Base-by-base conservation (phyloP, 2,329 filamentous ascomycete species). In the Colletotrichum abscissum region DNA sequence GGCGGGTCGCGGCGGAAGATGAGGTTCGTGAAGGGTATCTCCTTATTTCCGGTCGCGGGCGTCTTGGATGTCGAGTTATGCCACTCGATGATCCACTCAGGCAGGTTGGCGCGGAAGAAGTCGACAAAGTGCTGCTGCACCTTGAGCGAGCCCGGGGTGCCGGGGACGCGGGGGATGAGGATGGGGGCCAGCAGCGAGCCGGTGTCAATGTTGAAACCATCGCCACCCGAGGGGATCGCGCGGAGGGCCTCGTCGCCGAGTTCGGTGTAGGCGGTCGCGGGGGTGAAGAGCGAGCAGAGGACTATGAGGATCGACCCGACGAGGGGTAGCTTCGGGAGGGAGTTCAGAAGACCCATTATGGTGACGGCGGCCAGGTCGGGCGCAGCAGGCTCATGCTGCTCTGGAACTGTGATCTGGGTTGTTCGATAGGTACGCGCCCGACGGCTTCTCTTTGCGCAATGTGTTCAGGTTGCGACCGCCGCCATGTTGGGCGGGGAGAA, bases 61-160 rank as follows among this genome's bases (percentile, higher is more conserved):
- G 96, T 98, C 76, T 88, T 93, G 33, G 92, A 90, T 0, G 94
- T 96, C n/a, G 94, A 95, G 83, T 98, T 98, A 80, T 99, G 96
- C 84, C 94, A 94, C 60, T 92, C 88, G 56, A 98, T 81, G 5
- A 86, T 88, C 97, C 97, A 99, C 46, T 89, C 85, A 1, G 96
- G 95, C 26, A 98, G 89, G 22, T 91, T 86, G 6, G 86, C 86
- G 63, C 84, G 83, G 84, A 98, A 98, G 88, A 97, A 98, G 80
- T 92, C 85, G 78, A 92, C 89, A 79, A 99, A 95, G 84, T 98
- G 96, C 56, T 90, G 88, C 77, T 97, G 93, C 3, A 94, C 94
- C 65, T 88, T 88, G 19, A 84, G 81, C 16, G 93, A 94, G 33
- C 95, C 95, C 1, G 92, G 87, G 1, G 95, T 97, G 19, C 95